A percentile compares a stretch with the other conserved stretches of the same genome.
Evolutionary conservation across 2,329 filamentous ascomycete genomes (phyloP).

Genomic region (Xylariaceae sp.): DNA sequence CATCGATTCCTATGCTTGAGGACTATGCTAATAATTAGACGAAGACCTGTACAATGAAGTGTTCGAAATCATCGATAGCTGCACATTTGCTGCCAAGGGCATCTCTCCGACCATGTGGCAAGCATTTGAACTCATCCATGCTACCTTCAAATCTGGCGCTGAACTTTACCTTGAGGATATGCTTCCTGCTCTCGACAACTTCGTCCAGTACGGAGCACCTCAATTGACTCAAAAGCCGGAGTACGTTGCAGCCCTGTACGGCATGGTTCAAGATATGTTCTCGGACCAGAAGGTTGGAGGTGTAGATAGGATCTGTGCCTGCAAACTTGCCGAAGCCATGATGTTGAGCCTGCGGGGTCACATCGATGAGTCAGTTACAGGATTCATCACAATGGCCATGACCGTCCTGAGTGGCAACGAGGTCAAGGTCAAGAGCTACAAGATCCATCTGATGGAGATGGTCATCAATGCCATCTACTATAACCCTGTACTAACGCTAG

Average conservation of each 20-base stretch:
- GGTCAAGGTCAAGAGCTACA: slow-evolving; percentile 85
- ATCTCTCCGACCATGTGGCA: slow-evolving; percentile 98
- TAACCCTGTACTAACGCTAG: slow-evolving; percentile 79
- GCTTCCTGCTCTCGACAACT: slow-evolving; percentile 96
- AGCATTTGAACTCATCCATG: slow-evolving; percentile 93
- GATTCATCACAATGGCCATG: slow-evolving; percentile 90
- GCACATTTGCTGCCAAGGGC: slow-evolving; percentile 93
- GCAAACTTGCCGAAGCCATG: slow-evolving; percentile 94
- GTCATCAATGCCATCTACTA: slow-evolving; percentile 98
- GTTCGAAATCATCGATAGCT: slow-evolving; percentile 99
- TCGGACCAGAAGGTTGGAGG: slow-evolving; percentile 86
- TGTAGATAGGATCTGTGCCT: slow-evolving; percentile 92
- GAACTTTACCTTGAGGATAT: slow-evolving; percentile 98
- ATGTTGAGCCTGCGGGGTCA: slow-evolving; percentile 91
- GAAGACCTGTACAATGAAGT: slow-evolving; percentile 93
- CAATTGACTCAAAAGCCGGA: slow-evolving; percentile 77
- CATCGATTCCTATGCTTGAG: not conserved
- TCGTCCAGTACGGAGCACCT: slow-evolving; percentile 84
- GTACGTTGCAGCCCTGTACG: slow-evolving; percentile 82
- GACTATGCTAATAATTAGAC: slow-evolving; percentile 17
- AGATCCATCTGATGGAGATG: slow-evolving; percentile 97
- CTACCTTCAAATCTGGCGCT: slow-evolving; percentile 94
- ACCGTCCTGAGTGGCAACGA: slow-evolving; percentile 69
- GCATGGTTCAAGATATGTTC: slow-evolving; percentile 96
- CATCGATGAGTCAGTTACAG: slow-evolving; percentile 81